Percentiles rank a stretch among this genome's conserved stretches.
These are phyloP conservation scores for Cladophialophora immunda DNA, from an alignment of 2,329 filamentous ascomycete genomes.

Conservation along the genomic window DNA sequence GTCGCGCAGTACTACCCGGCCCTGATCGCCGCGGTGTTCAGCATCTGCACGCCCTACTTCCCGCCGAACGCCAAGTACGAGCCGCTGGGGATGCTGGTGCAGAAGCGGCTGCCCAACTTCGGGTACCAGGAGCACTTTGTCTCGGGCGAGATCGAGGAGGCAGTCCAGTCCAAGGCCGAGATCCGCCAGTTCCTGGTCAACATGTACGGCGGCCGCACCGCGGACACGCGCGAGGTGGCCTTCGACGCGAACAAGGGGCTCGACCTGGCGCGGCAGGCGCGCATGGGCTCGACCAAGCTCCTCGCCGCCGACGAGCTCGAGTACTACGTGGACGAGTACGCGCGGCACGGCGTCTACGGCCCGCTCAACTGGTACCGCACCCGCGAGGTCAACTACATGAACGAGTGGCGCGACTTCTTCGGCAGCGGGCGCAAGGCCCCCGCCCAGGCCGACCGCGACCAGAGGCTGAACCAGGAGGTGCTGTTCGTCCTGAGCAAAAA, in stretches of 20 bases:
- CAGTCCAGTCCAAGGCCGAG: conserved; percentile 65
- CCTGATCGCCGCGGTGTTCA: conserved; percentile 77
- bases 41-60: conserved; percentile 78
- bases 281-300: conserved; percentile 61
- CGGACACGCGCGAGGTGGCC: conserved; percentile 58
- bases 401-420: conserved; percentile 65
- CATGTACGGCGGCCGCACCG: conserved; percentile 72
- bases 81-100: conserved; percentile 68
- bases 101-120: conserved; percentile 71
- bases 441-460: conserved; percentile 7
- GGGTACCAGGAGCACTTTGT: conserved; percentile 84
- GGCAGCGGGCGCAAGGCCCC: conserved; percentile 24
- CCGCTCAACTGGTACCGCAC: conserved; percentile 91
- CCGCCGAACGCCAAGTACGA: conserved; percentile 63
- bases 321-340: conserved; percentile 77
- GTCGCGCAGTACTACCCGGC: conserved; percentile 76
- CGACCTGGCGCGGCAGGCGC: conserved; percentile 68
- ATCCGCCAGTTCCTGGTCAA: conserved; percentile 75
- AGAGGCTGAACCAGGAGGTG: conserved; percentile 47
- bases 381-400: conserved; percentile 74
- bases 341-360: conserved; percentile 76
- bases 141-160: conserved; percentile 70
- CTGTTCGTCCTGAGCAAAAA: conserved; percentile 77
- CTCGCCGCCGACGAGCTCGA: conserved; percentile 75
- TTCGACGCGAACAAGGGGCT: conserved; percentile 72